Evolutionary conservation across 2,329 filamentous ascomycete species (phyloP), one percentile per base, ranked within the genome.

Genomic region (Cladosporium velox): DNA sequence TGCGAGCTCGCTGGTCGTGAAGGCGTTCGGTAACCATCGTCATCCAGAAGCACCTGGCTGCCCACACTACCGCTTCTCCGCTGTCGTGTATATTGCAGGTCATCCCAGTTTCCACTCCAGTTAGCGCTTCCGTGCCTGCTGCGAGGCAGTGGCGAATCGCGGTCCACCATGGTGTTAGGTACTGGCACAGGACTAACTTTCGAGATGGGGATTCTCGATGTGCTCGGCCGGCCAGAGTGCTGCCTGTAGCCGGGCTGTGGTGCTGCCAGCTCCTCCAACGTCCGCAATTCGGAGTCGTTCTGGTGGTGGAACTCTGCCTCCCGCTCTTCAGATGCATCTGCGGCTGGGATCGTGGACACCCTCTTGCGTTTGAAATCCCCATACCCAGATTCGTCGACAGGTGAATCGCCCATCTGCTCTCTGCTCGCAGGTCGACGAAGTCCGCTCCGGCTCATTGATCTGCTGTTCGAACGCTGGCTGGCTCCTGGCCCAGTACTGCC

Each of bases 191-290:
- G 90, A 75, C 92, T 97, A 15, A 86, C 82, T 72, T 92, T 93
- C 34, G 92, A 88, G 44, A 98, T 85, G 1, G 95, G 95, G 75
- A 99, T 97, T 64, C 92, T 88, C 54, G 94, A 97, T 3, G 86
- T 81, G 80, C 86, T 81, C 34, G 81, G 80, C 65, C 81, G 74
- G 44, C 70, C 67, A 26, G 68, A 68, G 47, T 71, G 69, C 60
- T 72, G 79, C 85, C 90, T 73, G 76, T 84, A 69, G 76, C 86
- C 69, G 34, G 76, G 73, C 10, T 80, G 77, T 34, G 86, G 82
- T 11, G 82, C 80, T 30, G 90, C 88, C 68, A 91, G 90, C 75
- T 97, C 93, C 71, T 93, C 91, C 1, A 91, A 90, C 24, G 87
- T 85, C 66, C 91, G 86, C 64, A 93, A 81, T 76, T 96, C 92